Conservation (phyloP, 108 stramenopile genomes). For the Cyclotella sp. region DNA sequence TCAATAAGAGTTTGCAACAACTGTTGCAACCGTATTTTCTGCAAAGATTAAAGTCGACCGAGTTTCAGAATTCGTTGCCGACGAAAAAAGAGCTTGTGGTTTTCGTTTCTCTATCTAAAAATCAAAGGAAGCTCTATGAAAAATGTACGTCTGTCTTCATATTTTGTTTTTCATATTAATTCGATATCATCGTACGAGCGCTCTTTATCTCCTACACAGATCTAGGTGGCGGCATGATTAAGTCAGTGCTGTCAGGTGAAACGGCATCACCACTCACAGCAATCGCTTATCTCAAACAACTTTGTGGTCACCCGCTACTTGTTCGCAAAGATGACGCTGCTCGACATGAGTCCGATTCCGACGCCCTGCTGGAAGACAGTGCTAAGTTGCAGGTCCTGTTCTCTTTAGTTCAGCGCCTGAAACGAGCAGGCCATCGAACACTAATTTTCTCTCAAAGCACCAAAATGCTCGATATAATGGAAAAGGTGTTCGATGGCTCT, state of each 20-base stretch:
- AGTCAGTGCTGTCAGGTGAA: slow-evolving; percentile 50
- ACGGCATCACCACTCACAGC: slow-evolving; percentile 65
- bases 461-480: slow-evolving; percentile 90
- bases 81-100: slow-evolving; percentile 94
- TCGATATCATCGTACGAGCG: neutral
- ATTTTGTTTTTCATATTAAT: too few species aligned
- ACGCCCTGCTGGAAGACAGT: slow-evolving; percentile 51
- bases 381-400: slow-evolving; percentile 83
- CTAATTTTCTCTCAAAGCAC: slow-evolving; percentile 95
- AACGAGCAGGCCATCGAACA: slow-evolving; percentile 77
- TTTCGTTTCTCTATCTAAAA: slow-evolving; percentile 80
- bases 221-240: slow-evolving; percentile 69
- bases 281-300: slow-evolving; percentile 77
- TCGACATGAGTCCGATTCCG: slow-evolving; percentile 29
- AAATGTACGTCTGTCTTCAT: slow-evolving; percentile 48
- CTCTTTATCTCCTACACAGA: neutral
- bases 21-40: slow-evolving; percentile 87
- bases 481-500: slow-evolving; percentile 39
- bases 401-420: slow-evolving; percentile 62
- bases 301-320: slow-evolving; percentile 82
- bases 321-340: slow-evolving; percentile 40
- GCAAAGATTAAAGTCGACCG: slow-evolving; percentile 86
- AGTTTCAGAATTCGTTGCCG: slow-evolving; percentile 84
- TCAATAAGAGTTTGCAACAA: slow-evolving; percentile 74
- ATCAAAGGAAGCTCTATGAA: slow-evolving; percentile 86